Evolutionary conservation across 768 basidiomycete genomes (phyloP), one percentile per base, ranked within the genome.

Genomic region (Termitomyces sp.): DNA sequence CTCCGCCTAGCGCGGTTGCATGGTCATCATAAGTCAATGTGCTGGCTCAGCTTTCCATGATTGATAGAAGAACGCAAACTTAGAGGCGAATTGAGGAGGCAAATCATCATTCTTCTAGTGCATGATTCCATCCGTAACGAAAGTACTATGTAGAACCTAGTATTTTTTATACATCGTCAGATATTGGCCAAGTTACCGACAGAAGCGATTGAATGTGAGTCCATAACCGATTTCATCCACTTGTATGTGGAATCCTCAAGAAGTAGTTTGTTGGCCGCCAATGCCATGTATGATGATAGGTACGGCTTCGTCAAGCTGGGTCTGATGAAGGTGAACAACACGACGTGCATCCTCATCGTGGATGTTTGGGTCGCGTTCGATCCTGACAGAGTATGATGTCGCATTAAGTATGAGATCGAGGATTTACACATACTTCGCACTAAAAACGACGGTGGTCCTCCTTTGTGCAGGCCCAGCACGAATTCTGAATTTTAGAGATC

Each of bases 401-500:
- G 37, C 24, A 18, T 26, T 16, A 24, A 37, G 26, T 4, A 24
- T 22, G 8, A 9, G 13, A 24, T 24, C 7, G 22, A 37, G 36
- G 34, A 3, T 36, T 51, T 3, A 37, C 5, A 37, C 49, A 1
- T 15, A 51, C 49, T 36, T 36, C 16, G 49, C 49, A 51, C 22
- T 51, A n/a, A 51, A 51, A 22, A 51, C 22, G 13, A 51, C 49
- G 9, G 49, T 51, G 8, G 49, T 51, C 36, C 37, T 51, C 36
- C 50, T 51, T 37, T 51, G 50, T 10, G 50, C 50, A 51, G 50
- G 36, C 16, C 24, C 49, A 29, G 58, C 80, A 22, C 79, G 73
- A 16, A 81, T 72, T 8, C 73, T 68, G 58, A 77, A 73, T 45
- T 72, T 74, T 46, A 77, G 54, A 2, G 69, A 67, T 24, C 75